These are phyloP conservation scores for Penicillium cataractarum DNA, from an alignment of 495 filamentous ascomycete species.

Conservation along the genomic window DNA sequence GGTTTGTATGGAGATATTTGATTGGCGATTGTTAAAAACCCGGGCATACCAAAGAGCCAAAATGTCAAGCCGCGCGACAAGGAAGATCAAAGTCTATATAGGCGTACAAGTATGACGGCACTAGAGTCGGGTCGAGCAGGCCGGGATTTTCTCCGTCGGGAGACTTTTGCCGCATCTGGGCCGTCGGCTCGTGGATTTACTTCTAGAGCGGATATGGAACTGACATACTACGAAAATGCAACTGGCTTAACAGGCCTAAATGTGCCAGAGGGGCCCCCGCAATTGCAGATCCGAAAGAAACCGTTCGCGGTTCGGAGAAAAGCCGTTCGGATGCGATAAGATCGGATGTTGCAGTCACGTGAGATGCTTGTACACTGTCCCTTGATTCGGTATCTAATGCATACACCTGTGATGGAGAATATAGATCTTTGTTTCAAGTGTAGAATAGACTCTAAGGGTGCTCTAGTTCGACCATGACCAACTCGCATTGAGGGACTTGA, in stretches of 20 bases:
- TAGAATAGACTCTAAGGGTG: too few relatives aligned
- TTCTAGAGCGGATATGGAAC: conserved; percentile 17
- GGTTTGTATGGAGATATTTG: not conserved
- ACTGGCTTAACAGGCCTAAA: not conserved
- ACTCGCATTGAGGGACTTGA: not conserved
- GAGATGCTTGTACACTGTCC: too few relatives aligned
- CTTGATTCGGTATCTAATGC: too few relatives aligned
- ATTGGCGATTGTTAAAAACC: not conserved
- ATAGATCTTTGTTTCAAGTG: too few relatives aligned
- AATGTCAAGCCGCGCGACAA: conserved; percentile 1
- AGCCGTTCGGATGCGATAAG: conserved; percentile 29
- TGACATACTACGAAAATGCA: not conserved
- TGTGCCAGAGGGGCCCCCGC: conserved; percentile 13
- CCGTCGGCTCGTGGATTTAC: conserved; percentile 18
- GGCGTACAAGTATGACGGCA: conserved; percentile 12
- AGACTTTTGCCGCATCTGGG: conserved; percentile 13
- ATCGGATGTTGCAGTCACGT: conserved; percentile 26
- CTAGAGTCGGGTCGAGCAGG: conserved; percentile 1
- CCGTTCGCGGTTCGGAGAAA: conserved; percentile 7
- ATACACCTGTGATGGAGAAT: too few relatives aligned
- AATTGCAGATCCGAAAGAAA: conserved; percentile 27
- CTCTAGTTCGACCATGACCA: not conserved
- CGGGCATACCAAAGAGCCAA: not conserved
- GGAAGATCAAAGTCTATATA: conserved; percentile 17
- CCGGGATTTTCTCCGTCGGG: conserved; percentile 23